Conservation (phyloP, 495 filamentous ascomycete genomes). For the Gamarada debralockiae region DNA sequence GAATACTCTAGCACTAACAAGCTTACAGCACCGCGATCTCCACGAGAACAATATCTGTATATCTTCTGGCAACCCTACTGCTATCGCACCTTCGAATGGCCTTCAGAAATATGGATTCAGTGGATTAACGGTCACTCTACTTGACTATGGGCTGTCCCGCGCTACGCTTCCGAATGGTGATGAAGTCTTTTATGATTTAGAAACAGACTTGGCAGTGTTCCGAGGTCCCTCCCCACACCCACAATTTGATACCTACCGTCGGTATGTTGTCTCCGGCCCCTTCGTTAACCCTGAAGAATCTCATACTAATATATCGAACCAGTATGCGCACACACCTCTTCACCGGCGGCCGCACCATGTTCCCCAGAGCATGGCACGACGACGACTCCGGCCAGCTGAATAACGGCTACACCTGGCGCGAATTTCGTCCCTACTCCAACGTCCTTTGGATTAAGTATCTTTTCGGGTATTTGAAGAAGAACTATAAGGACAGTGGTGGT, state of each 20-base stretch:
- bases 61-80: constrained; percentile 20
- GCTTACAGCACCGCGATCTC: constrained; percentile 69
- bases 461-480: constrained; percentile 21
- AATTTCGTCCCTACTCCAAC: constrained; percentile 44
- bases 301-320: not conserved
- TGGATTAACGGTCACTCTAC: constrained; percentile 71
- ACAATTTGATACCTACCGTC: constrained; percentile 29
- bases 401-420: constrained; percentile 28
- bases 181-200: constrained; percentile 44
- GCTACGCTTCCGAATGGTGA: constrained; percentile 28
- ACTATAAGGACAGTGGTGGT: constrained; percentile 1
- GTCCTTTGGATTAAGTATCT: constrained; percentile 50
- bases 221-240: constrained; percentile 4
- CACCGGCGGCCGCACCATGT: constrained; percentile 28
- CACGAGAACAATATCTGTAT: constrained; percentile 89
- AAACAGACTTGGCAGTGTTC: constrained; percentile 48
- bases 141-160: constrained; percentile 87
- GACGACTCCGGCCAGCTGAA: constrained; percentile 11
- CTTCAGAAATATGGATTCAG: constrained; percentile 46
- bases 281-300: not conserved
- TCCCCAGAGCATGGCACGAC: constrained; percentile 31
- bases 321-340: constrained; percentile 50
- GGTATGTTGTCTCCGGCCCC: constrained; percentile 9
- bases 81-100: constrained; percentile 12
- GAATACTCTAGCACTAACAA: constrained; percentile 7